Evolutionary conservation across 345 rosid species (phyloP).

Genomic region (Syzygium grande): DNA sequence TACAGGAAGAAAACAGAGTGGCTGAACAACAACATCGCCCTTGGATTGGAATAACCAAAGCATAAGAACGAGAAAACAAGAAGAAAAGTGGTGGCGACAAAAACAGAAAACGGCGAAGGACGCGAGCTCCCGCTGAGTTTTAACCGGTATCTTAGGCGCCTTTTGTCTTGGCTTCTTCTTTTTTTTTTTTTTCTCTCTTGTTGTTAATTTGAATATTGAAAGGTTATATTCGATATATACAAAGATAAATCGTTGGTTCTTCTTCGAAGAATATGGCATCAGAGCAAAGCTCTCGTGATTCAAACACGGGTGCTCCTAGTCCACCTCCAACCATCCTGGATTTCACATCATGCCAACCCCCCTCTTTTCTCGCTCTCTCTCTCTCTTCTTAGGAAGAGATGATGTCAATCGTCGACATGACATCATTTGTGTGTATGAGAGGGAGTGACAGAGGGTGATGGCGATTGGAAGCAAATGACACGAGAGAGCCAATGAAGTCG

Average conservation of each 20-base stretch:
- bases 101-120: neutral
- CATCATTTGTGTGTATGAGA: too few species aligned
- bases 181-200: neutral
- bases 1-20: neutral
- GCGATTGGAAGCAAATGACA: too few species aligned
- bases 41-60: neutral
- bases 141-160: neutral
- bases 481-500: too few species aligned
- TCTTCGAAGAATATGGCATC: neutral
- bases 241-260: neutral
- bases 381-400: too few species aligned
- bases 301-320: neutral
- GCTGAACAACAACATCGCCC: neutral
- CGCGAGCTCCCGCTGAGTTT: neutral
- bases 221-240: neutral
- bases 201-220: neutral
- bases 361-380: too few species aligned
- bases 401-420: too few species aligned
- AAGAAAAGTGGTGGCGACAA: neutral
- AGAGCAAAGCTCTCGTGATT: neutral
- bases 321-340: neutral
- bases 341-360: neutral
- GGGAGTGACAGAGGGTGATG: too few species aligned
- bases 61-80: neutral
- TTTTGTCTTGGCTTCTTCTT: neutral